Evolutionary conservation across 225 moss, liverwort and hornwort genomes (phyloP).

Genomic region (Pseudisothecium myosuroides): DNA sequence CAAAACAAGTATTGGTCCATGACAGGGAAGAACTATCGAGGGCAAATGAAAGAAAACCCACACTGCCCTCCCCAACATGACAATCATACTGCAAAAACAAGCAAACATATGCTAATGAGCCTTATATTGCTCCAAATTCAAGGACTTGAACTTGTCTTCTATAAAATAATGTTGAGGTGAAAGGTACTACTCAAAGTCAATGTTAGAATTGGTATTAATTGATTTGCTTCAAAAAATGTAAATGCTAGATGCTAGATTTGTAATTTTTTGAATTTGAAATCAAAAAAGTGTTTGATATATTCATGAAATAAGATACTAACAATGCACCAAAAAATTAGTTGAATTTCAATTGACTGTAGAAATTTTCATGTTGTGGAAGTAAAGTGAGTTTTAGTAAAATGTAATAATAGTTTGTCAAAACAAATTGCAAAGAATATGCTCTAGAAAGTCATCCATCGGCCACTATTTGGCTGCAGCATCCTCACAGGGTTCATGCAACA

Average conservation of each 20-base stretch:
- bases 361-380: neutral
- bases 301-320: too few relatives aligned
- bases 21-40: neutral
- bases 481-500: too few relatives aligned
- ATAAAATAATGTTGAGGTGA: neutral
- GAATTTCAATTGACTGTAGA: neutral
- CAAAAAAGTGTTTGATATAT: neutral
- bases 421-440: neutral
- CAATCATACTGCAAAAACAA: neutral
- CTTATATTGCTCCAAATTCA: neutral
- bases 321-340: neutral
- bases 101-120: neutral
- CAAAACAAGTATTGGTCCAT: conserved; percentile 5
- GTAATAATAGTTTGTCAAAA: neutral
- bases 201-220: neutral
- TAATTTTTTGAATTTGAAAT: neutral
- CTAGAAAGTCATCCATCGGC: too few relatives aligned
- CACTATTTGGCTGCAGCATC: too few relatives aligned
- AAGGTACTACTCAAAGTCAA: neutral
- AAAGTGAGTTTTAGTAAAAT: neutral
- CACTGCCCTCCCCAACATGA: neutral
- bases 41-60: neutral
- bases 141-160: neutral
- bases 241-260: neutral
- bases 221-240: neutral